phyloP scores from a whole-genome alignment of 371 early-diverging fungal genomes.

The Mortierella sp. region DNA sequence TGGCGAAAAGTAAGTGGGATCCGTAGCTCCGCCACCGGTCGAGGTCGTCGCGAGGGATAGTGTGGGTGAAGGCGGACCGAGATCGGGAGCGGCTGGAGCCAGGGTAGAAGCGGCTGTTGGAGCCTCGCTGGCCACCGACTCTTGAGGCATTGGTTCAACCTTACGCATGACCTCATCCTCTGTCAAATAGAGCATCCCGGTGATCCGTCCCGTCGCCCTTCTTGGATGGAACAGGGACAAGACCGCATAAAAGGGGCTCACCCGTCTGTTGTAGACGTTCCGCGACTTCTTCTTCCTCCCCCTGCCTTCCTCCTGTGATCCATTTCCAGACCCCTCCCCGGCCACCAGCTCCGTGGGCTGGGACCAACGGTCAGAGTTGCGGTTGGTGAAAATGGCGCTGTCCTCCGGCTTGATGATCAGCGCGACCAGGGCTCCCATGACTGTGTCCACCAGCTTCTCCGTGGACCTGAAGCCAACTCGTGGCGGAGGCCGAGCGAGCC shows the following conservation, averaged over 20 bases:
- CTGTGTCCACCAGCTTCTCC: conserved; percentile 42
- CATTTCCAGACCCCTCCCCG: not conserved
- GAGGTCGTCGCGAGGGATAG: too few species aligned
- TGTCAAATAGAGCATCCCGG: conserved; percentile 35
- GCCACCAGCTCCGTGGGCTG: conserved; percentile 23
- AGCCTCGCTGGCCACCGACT: not conserved
- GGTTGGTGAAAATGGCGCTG: conserved; percentile 20
- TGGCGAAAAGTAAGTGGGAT: not conserved
- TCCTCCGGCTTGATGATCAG: conserved; percentile 55
- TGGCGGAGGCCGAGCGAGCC: not conserved
- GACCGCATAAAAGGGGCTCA: conserved; percentile 53
- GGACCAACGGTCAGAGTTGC: conserved; percentile 40
- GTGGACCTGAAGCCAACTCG: conserved; percentile 14
- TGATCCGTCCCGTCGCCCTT: conserved; percentile 17
- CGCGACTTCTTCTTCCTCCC: conserved; percentile 14
- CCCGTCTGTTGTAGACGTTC: conserved; percentile 48
- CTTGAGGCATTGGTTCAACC: not conserved
- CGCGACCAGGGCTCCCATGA: conserved; percentile 42
- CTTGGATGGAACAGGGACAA: conserved; percentile 44
- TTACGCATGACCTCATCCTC: conserved; percentile 18
- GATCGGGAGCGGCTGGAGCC: too few species aligned
- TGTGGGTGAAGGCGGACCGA: too few species aligned
- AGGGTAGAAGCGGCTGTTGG: not conserved
- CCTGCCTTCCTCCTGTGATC: not conserved
- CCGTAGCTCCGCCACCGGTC: not conserved